phyloP scores from a whole-genome alignment of 2,329 filamentous ascomycete genomes.

The Colletotrichum tropicicola region DNA sequence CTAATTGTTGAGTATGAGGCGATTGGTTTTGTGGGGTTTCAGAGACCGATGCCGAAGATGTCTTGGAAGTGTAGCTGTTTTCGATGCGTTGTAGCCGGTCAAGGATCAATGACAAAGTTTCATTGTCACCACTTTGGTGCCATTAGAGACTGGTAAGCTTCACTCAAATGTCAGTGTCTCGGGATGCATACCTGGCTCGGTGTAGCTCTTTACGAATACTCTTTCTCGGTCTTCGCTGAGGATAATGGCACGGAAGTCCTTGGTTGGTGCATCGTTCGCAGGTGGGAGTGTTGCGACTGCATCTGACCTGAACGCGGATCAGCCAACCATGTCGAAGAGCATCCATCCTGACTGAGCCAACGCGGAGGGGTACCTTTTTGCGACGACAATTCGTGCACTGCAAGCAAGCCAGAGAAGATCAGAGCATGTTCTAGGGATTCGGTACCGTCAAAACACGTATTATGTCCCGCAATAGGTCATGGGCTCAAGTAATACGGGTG shows the following conservation, averaged over 20 bases:
- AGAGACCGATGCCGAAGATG: slow-evolving; percentile 14
- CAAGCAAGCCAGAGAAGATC: background rate
- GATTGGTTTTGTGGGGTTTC: background rate
- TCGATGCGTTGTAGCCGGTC: slow-evolving; percentile 41
- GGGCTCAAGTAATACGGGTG: too few species aligned
- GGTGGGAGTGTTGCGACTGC: slow-evolving; percentile 38
- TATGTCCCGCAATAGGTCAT: too few species aligned
- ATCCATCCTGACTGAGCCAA: background rate
- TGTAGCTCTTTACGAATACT: slow-evolving; percentile 27
- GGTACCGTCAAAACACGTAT: too few species aligned
- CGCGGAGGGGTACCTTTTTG: slow-evolving; percentile 9
- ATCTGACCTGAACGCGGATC: slow-evolving; percentile 34
- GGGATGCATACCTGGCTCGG: slow-evolving; percentile 25
- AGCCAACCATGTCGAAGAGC: background rate
- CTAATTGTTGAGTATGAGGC: background rate
- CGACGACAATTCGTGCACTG: slow-evolving; percentile 22
- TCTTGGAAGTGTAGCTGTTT: slow-evolving; percentile 8
- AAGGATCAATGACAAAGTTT: slow-evolving; percentile 37
- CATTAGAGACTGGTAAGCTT: background rate
- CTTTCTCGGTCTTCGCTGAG: slow-evolving; percentile 35
- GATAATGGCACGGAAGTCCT: slow-evolving; percentile 38
- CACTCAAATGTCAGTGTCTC: background rate
- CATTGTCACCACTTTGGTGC: slow-evolving; percentile 2
- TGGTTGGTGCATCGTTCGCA: slow-evolving; percentile 38
- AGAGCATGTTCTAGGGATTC: background rate